Conservation (phyloP, 2,329 filamentous ascomycete species). For the Sporothrix variecibatus region DNA sequence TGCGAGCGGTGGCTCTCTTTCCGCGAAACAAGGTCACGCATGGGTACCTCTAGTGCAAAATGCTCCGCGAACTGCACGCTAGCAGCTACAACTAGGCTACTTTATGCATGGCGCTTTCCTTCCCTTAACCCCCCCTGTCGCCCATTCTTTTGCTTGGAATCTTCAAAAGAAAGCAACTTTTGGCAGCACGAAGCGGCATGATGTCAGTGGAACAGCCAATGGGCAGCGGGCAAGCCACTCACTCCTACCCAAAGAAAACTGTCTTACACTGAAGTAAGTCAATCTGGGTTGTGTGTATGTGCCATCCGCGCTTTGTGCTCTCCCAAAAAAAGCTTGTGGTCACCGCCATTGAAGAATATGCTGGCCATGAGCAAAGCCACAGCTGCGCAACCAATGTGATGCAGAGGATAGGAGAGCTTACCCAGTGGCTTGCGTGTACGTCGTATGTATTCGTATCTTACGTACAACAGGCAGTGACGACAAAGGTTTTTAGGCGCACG, state of each 20-base stretch:
- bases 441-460: neutral
- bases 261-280: neutral
- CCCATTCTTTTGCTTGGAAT: neutral
- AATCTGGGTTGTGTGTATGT: neutral
- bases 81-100: neutral
- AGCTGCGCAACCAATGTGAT: neutral
- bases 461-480: neutral
- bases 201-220: constrained; percentile 25
- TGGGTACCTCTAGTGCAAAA: neutral
- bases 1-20: neutral
- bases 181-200: neutral
- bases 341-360: neutral
- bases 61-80: neutral
- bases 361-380: neutral
- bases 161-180: constrained; percentile 2
- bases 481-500: neutral
- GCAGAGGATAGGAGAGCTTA: neutral
- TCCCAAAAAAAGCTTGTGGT: neutral
- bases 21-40: neutral
- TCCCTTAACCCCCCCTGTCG: neutral
- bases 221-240: neutral
- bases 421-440: neutral
- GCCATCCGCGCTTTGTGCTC: neutral
- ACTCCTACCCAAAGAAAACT: neutral
- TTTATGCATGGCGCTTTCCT: neutral